phyloP scores from a whole-genome alignment of 306 rosid genomes.

The Lathyrus sativus region DNA sequence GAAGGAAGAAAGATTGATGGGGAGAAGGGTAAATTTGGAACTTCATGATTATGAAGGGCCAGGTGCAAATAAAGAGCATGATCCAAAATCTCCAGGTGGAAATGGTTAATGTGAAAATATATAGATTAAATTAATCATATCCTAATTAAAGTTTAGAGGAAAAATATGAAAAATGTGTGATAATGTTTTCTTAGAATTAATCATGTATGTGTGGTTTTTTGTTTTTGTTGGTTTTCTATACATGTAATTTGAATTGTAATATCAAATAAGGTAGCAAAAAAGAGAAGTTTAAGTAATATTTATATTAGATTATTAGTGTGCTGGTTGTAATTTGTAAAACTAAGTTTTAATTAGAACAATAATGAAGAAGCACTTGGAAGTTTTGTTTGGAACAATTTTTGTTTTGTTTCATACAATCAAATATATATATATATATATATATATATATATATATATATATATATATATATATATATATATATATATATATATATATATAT shows the following conservation, averaged over 20 bases:
- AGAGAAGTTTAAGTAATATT: background rate
- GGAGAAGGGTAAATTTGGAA: constrained; percentile 42
- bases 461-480: too few relatives aligned
- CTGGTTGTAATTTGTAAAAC: constrained; percentile 10
- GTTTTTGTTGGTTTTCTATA: constrained; percentile 10
- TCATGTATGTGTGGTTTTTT: background rate
- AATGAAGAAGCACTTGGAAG: background rate
- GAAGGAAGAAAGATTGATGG: constrained; percentile 22
- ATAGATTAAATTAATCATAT: constrained; percentile 3
- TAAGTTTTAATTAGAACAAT: background rate
- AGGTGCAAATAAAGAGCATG: constrained; percentile 41
- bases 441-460: too few relatives aligned
- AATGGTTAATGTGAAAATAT: constrained; percentile 18
- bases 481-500: too few relatives aligned
- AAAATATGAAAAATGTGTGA: background rate
- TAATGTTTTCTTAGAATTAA: constrained; percentile 15
- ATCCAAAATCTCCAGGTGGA: constrained; percentile 44
- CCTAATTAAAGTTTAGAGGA: constrained; percentile 9
- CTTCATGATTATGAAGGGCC: constrained; percentile 41
- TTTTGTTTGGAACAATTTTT: background rate
- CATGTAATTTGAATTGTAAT: constrained; percentile 17
- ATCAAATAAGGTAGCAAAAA: constrained; percentile 6
- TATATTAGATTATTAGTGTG: background rate
- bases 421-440: background rate
- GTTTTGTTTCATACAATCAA: background rate